A percentile compares a stretch with the other conserved stretches of the same genome.
phyloP scores from a whole-genome alignment of 2,329 filamentous ascomycete genomes.

The Tricladium varicosporioides region DNA sequence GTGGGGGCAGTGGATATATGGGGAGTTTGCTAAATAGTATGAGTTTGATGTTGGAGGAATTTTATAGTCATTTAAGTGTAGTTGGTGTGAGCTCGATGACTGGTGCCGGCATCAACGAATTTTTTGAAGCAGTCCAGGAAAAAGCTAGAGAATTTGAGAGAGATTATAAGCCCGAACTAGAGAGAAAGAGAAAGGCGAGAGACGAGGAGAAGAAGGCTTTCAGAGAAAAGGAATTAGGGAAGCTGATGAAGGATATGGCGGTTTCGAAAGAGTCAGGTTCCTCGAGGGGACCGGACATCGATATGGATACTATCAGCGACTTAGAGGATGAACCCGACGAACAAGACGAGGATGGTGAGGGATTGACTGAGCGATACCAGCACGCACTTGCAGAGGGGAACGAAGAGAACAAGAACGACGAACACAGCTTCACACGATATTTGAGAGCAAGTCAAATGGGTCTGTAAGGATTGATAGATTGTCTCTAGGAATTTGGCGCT shows the following conservation, averaged over 20 bases:
- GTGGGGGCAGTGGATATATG: constrained; percentile 91
- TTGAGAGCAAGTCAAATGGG: constrained; percentile 34
- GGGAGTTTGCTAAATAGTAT: constrained; percentile 93
- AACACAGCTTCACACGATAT: constrained; percentile 36
- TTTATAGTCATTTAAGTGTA: constrained; percentile 90
- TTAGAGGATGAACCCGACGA: constrained; percentile 50
- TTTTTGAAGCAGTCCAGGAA: constrained; percentile 83
- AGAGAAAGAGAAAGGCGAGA: constrained; percentile 71
- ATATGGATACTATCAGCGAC: constrained; percentile 37
- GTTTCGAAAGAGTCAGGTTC: constrained; percentile 43
- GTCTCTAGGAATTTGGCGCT: constrained; percentile 19
- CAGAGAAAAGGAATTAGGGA: constrained; percentile 79
- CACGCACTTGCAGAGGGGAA: constrained; percentile 62
- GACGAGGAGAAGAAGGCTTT: constrained; percentile 70
- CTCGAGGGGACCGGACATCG: constrained; percentile 35
- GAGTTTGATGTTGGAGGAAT: constrained; percentile 96
- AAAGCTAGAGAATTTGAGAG: constrained; percentile 86
- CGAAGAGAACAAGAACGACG: constrained; percentile 33
- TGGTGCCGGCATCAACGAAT: constrained; percentile 86
- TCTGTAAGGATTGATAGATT: constrained; percentile 20
- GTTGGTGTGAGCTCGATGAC: constrained; percentile 93
- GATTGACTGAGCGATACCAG: constrained; percentile 74
- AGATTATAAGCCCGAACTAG: constrained; percentile 90
- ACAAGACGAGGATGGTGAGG: constrained; percentile 43
- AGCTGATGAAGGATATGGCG: constrained; percentile 92